Conservation (phyloP, 176 grass and related monocot species). For the Lolium multiflorum region DNA sequence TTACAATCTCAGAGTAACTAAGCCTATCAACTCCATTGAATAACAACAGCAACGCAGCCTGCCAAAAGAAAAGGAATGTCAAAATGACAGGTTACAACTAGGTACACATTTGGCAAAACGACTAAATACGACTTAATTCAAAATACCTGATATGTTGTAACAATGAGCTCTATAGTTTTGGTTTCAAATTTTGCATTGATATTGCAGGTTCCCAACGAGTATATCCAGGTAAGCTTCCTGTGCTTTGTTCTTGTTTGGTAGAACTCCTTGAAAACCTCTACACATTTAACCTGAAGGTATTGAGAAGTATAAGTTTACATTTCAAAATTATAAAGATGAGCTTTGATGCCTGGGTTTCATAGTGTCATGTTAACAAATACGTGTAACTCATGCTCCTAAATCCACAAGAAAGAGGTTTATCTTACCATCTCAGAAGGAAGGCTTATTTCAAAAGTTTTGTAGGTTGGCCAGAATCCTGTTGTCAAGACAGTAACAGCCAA, state of each 20-base stretch:
- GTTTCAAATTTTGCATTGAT: constrained; percentile 77
- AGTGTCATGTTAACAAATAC: neutral
- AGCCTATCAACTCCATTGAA: constrained; percentile 82
- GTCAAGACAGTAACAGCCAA: constrained; percentile 90
- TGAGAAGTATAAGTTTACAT: neutral
- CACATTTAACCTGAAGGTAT: constrained; percentile 84
- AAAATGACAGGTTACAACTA: neutral
- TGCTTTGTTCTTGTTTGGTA: constrained; percentile 92
- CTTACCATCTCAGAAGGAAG: constrained; percentile 97
- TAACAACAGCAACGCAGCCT: constrained; percentile 87
- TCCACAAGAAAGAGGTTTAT: neutral
- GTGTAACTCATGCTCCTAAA: neutral
- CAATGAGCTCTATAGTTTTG: constrained; percentile 86
- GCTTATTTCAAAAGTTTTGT: constrained; percentile 96
- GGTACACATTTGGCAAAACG: constrained; percentile 1
- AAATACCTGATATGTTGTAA: constrained; percentile 92
- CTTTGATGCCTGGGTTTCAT: neutral
- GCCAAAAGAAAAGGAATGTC: constrained; percentile 21
- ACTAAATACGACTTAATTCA: neutral
- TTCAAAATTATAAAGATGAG: constrained; percentile 9
- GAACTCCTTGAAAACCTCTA: constrained; percentile 93
- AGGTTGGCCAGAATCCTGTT: constrained; percentile 98
- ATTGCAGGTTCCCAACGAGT: constrained; percentile 95
- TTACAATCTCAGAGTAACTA: constrained; percentile 92
- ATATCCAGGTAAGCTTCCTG: constrained; percentile 98